phyloP scores from a whole-genome alignment of 139 green algal species.

The Zygnema circumcarinatum region DNA sequence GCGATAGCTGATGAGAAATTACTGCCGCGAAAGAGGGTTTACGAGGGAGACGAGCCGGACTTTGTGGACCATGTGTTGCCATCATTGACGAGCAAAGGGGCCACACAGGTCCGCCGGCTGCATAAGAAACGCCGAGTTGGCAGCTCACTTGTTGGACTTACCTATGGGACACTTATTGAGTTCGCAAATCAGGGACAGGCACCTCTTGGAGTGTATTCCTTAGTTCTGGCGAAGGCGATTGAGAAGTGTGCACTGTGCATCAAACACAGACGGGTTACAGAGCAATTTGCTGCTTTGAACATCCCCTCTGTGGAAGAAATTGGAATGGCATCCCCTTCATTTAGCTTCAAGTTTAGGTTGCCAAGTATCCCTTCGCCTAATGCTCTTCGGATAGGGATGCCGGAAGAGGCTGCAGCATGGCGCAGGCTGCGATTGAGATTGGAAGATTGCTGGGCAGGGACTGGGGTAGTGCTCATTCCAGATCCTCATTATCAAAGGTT shows the following conservation, averaged over 20 bases:
- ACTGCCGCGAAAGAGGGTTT: no score
- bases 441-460: not conserved
- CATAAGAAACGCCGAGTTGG: not conserved
- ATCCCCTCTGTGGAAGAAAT: slow-evolving; percentile 19
- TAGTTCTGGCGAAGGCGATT: slow-evolving; percentile 11
- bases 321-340: slow-evolving; percentile 4
- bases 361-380: not conserved
- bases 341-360: slow-evolving; percentile 31
- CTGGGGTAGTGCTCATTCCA: not conserved
- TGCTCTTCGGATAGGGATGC: not conserved
- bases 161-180: slow-evolving; percentile 24
- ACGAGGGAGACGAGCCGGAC: no score
- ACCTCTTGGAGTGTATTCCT: slow-evolving; percentile 10
- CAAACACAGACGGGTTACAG: slow-evolving; percentile 21
- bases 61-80: no score
- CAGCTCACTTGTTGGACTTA: not conserved
- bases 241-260: slow-evolving; percentile 19
- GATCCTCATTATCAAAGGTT: not conserved
- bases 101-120: not conserved
- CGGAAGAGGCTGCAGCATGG: not conserved
- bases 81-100: not conserved
- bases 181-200: slow-evolving; percentile 5
- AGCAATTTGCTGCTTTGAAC: slow-evolving; percentile 10
- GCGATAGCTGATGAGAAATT: no score
- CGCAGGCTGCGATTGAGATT: not conserved